Evolutionary conservation across 495 filamentous ascomycete genomes (phyloP).

Genomic region (Talaromyces stipitatus): DNA sequence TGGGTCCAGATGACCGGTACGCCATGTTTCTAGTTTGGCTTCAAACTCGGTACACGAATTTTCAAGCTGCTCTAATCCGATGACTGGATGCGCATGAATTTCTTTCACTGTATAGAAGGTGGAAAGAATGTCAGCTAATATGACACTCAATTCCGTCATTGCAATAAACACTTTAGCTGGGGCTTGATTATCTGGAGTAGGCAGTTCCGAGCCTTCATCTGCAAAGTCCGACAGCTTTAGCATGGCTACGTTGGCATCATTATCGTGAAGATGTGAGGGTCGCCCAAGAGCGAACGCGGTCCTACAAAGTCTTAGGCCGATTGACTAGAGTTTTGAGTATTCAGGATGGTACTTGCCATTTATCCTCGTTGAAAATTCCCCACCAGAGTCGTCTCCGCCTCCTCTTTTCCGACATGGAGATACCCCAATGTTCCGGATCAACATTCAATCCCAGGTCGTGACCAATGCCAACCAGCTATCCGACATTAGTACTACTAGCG

Average conservation of each 20-base stretch:
- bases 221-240: slow-evolving; percentile 4
- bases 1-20: slow-evolving; percentile 1
- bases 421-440: slow-evolving; percentile 3
- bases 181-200: neutral
- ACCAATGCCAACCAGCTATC: slow-evolving; percentile 1
- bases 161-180: slow-evolving; percentile 3
- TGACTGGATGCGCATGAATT: neutral
- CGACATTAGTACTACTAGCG: neutral
- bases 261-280: slow-evolving; percentile 2
- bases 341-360: neutral
- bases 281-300: slow-evolving; percentile 1
- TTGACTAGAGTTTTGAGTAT: neutral
- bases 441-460: slow-evolving; percentile 2
- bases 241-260: slow-evolving; percentile 4
- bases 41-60: slow-evolving; percentile 2
- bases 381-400: slow-evolving; percentile 3
- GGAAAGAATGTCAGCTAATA: slow-evolving; percentile 1
- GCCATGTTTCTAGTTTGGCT: slow-evolving; percentile 2
- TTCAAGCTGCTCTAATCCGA: slow-evolving; percentile 3
- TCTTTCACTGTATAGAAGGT: slow-evolving; percentile 2
- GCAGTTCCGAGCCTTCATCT: slow-evolving; percentile 2
- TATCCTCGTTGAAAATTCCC: slow-evolving; percentile 4
- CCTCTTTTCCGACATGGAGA: slow-evolving; percentile 1
- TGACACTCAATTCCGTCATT: slow-evolving; percentile 4
- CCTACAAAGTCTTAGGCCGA: neutral